Base-by-base conservation (phyloP, 345 rosid genomes). In the Clarkia xantiana region DNA sequence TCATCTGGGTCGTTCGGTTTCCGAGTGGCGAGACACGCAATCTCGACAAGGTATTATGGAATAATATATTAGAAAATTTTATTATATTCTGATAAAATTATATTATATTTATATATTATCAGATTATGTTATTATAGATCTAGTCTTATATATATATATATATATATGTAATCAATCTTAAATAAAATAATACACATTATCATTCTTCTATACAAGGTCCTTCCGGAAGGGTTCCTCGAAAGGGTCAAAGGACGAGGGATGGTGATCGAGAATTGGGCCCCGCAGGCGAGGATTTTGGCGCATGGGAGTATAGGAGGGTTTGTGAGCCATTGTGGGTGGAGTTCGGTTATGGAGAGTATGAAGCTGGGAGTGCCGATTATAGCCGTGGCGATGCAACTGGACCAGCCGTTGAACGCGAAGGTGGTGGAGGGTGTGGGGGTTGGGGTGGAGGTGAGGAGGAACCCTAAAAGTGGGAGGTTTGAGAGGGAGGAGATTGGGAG, bases 1-100 rank as follows among this genome's bases (percentile, higher is more conserved):
- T 72, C 67, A 61, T 67, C 5, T 62, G 71, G 81, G 65, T 59
- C 2, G 11, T 69, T 11, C 57, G 66, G 17, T 74, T 70, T 50
- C 70, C 61, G 0, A 38, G 9, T 0, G 75, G 45, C 14, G 63
- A 66, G 44, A 1, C 42, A 36, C 19, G 19, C 9, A 17, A 16
- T 8, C 45, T 60, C 5, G 45, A 61, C 13, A 63, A 66, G 1
- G 64, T 54, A n/a, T n/a, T n/a, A n/a, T n/a, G n/a, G n/a, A n/a
- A n/a, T n/a, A n/a, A n/a, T n/a, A n/a, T n/a, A n/a, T n/a, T n/a
- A n/a, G n/a, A n/a, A n/a, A n/a, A n/a, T n/a, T n/a, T n/a, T n/a
- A n/a, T n/a, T n/a, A n/a, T n/a, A n/a, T n/a, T n/a, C n/a, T n/a
- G n/a, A n/a, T n/a, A n/a, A n/a, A n/a, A n/a, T n/a, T n/a, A n/a